phyloP scores from a whole-genome alignment of 345 rosid genomes.

The Brassica carinata region DNA sequence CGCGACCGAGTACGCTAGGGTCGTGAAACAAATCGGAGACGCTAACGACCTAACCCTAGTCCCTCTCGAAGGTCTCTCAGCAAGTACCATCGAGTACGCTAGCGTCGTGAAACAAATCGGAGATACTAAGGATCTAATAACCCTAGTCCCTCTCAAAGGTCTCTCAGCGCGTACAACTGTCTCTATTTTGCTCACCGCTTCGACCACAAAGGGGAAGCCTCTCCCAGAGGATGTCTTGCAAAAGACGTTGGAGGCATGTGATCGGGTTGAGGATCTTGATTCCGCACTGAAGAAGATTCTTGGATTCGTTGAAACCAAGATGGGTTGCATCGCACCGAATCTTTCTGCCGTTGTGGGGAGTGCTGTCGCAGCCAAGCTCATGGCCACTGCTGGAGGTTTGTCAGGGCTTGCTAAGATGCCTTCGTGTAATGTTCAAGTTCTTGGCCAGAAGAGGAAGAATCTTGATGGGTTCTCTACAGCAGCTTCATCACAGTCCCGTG shows the following conservation, averaged over 20 bases:
- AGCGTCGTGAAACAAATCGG: not conserved
- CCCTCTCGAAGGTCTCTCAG: not conserved
- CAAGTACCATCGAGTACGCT: not conserved
- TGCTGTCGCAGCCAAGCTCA: not conserved
- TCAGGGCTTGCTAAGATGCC: not conserved
- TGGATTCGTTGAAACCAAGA: not conserved
- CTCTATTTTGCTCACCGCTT: not conserved
- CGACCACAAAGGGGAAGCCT: not conserved
- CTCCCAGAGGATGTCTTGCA: not conserved
- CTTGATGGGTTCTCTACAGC: not conserved
- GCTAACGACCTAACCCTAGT: not conserved
- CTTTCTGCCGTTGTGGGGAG: not conserved
- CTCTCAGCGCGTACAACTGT: not conserved
- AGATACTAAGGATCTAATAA: not conserved
- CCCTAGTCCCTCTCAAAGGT: not conserved
- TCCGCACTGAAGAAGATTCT: not conserved
- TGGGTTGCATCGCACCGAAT: not conserved
- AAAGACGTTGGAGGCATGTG: not conserved
- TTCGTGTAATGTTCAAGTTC: not conserved
- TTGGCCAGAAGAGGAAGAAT: not conserved
- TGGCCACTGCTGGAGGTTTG: not conserved
- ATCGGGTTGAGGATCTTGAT: not conserved
- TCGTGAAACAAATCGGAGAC: not conserved
- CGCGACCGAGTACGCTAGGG: not conserved
- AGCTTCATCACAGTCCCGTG: not conserved